Conservation (phyloP, 2,329 filamentous ascomycete species). For the Colletotrichum sp. region DNA sequence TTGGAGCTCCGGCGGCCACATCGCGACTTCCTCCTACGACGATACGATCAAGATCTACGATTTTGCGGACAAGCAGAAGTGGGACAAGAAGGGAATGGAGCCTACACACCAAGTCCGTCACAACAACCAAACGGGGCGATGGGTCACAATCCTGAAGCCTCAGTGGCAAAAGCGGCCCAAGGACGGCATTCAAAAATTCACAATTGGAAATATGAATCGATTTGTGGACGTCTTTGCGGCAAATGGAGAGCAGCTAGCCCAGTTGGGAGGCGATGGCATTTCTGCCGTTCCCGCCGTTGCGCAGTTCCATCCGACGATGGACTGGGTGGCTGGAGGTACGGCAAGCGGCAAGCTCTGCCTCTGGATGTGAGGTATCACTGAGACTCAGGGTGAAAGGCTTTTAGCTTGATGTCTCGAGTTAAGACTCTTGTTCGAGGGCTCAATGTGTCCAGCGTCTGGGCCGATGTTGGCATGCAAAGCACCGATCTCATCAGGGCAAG, state of each 20-base stretch:
- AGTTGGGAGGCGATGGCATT: slow-evolving; percentile 86
- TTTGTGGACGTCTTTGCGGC: slow-evolving; percentile 91
- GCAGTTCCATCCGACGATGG: slow-evolving; percentile 83
- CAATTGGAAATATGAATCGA: slow-evolving; percentile 96
- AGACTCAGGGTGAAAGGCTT: background rate
- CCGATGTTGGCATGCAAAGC: background rate
- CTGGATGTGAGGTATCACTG: slow-evolving; percentile 69
- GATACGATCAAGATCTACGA: slow-evolving; percentile 94
- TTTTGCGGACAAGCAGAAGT: slow-evolving; percentile 66
- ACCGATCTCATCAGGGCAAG: background rate
- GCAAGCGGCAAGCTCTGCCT: slow-evolving; percentile 91
- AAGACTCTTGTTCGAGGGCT: background rate
- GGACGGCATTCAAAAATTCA: slow-evolving; percentile 85
- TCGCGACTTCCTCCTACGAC: slow-evolving; percentile 94
- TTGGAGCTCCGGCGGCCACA: slow-evolving; percentile 82
- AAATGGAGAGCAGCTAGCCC: slow-evolving; percentile 85
- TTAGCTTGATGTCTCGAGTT: background rate
- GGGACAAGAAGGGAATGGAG: slow-evolving; percentile 67
- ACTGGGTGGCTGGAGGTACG: slow-evolving; percentile 93
- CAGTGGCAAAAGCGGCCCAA: slow-evolving; percentile 87
- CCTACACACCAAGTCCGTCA: slow-evolving; percentile 68
- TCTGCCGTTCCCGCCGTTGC: slow-evolving; percentile 94
- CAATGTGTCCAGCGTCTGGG: background rate
- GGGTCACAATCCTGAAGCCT: slow-evolving; percentile 83
- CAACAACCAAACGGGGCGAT: slow-evolving; percentile 95